These are phyloP conservation scores for Cucurbita maxima DNA, from an alignment of 306 rosid genomes.

Conservation along the genomic window DNA sequence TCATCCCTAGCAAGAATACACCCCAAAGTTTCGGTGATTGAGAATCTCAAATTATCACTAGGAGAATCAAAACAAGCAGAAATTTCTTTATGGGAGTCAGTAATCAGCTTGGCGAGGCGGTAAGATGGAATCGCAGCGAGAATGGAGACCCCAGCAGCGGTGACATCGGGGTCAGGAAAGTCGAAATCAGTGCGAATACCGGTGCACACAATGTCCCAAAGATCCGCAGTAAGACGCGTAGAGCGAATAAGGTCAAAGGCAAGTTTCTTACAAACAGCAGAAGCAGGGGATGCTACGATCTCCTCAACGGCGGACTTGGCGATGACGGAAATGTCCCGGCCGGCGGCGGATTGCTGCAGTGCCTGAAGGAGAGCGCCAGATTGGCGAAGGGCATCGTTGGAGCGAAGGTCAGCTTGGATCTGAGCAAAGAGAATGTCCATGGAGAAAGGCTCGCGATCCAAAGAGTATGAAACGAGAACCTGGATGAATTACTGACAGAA, in stretches of 20 bases:
- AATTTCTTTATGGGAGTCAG: conserved; percentile 74
- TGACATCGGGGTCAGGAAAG: conserved; percentile 92
- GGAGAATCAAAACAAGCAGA: conserved; percentile 61
- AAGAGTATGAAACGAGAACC: neutral
- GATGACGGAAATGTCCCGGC: conserved; percentile 75
- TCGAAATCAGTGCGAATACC: conserved; percentile 79
- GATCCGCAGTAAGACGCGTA: conserved; percentile 86
- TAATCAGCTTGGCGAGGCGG: conserved; percentile 54
- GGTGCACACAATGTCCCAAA: conserved; percentile 80
- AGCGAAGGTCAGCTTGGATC: conserved; percentile 98
- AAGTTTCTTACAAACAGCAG: conserved; percentile 86
- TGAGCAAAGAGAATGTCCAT: conserved; percentile 97
- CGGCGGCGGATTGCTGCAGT: conserved; percentile 98
- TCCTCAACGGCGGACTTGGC: conserved; percentile 93
- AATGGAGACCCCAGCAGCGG: conserved; percentile 84
- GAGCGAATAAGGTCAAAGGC: conserved; percentile 94
- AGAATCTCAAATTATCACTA: conserved; percentile 66
- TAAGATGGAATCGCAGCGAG: conserved; percentile 91
- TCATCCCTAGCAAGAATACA: conserved; percentile 92
- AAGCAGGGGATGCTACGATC: conserved; percentile 92
- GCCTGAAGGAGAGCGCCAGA: conserved; percentile 90
- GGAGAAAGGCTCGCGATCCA: conserved; percentile 13
- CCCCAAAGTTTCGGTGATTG: conserved; percentile 84
- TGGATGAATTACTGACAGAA: neutral
- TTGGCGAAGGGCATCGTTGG: conserved; percentile 95